Evolutionary conservation across 768 basidiomycete species (phyloP), one percentile per base, ranked within the genome.

Genomic region (Agrocybe pediades): DNA sequence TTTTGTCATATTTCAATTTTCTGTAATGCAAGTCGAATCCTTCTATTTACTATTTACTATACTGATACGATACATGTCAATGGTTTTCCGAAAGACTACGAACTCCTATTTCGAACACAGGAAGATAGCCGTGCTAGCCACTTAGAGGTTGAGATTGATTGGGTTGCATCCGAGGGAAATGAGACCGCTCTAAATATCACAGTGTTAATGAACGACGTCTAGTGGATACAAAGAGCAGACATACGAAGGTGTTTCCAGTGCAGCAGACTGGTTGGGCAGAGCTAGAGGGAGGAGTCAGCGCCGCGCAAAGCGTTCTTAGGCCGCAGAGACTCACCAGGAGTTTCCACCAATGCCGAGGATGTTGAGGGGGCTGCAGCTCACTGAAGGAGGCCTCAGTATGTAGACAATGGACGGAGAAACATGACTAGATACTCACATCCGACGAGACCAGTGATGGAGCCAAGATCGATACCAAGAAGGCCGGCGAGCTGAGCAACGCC

Each of bases 241-340:
- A 46, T 41, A 55, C 54, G 26, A 55, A 55, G 44, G 30, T 41
- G 43, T 55, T 55, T n/a, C 36, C 49, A 2, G 54, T 55, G 54
- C 54, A 55, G 43, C 54, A 55, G 20, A 49, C 49, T 6, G 54
- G 54, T 41, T 55, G 54, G 9, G 30, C 41, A 29, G 54, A 51
- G 49, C 51, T 52, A 13, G 3, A 36, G 15, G 15, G 7, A 30
- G 29, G 15, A 7, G 29, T 30, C 29, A n/a, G n/a, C n/a, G n/a
- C n/a, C n/a, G n/a, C n/a, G 24, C 4, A 24, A 8, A 13, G 9
- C n/a, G n/a, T 20, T 13, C 42, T 13, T 20, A 20, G 16, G 9
- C 6, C 17, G n/a, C n/a, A 2, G 3, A 8, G 16, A 44, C 15
- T 6, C 29, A 46, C 45, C 45, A 46, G 20, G 45, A 46, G n/a